These are phyloP conservation scores for Phytophthora palmivora DNA, from an alignment of 352 stramenopile species.

Conservation along the genomic window DNA sequence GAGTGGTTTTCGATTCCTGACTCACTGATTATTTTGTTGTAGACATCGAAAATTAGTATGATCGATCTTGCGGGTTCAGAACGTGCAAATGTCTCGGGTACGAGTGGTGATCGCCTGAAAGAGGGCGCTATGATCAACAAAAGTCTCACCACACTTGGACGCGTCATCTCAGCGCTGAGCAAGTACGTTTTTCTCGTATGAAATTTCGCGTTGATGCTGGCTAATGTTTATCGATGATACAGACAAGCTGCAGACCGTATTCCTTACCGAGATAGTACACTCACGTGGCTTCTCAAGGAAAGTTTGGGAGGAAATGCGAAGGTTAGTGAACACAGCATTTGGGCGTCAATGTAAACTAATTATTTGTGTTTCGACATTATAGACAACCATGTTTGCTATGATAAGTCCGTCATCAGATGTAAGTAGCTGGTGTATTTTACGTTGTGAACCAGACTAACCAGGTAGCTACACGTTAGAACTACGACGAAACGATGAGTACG, in stretches of 20 bases:
- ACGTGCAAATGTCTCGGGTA: constrained; percentile 79
- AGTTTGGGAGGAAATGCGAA: constrained; percentile 86
- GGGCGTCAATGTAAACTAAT: background rate
- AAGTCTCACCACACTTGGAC: constrained; percentile 89
- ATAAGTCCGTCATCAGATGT: constrained; percentile 79
- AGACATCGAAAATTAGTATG: constrained; percentile 90
- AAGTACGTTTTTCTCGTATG: constrained; percentile 43
- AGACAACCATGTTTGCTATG: constrained; percentile 92
- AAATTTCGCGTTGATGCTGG: background rate
- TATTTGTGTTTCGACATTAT: constrained; percentile 3
- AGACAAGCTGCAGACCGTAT: constrained; percentile 67
- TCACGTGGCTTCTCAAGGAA: constrained; percentile 90
- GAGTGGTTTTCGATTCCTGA: background rate
- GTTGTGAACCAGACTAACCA: background rate
- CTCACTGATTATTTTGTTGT: constrained; percentile 7
- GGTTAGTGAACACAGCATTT: constrained; percentile 26
- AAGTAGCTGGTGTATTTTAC: constrained; percentile 5
- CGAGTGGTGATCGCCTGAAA: constrained; percentile 89
- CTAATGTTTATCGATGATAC: constrained; percentile 3
- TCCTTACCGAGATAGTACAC: constrained; percentile 86
- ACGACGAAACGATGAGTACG: constrained; percentile 89
- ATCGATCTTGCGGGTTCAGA: constrained; percentile 88
- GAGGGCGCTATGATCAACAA: constrained; percentile 94
- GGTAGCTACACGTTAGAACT: constrained; percentile 48
- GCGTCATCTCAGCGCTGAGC: constrained; percentile 88